Percentiles rank a stretch among this genome's conserved stretches.
Evolutionary conservation across 495 filamentous ascomycete species (phyloP).

Genomic region (Aspergillus nanangensis): DNA sequence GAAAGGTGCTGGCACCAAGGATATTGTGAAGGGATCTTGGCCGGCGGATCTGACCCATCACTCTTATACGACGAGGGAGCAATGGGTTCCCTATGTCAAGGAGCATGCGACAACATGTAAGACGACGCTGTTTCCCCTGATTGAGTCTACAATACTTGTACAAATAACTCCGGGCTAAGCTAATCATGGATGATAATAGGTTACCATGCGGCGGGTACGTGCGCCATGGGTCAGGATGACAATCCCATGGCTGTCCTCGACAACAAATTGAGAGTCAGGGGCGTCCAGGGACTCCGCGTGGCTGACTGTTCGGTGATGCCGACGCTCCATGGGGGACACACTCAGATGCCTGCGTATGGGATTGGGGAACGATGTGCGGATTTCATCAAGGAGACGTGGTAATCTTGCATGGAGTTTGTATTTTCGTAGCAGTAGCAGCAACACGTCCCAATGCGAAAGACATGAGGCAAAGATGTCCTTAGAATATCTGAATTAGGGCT

Average conservation of each 20-base stretch:
- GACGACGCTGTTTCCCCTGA: slow-evolving; percentile 3
- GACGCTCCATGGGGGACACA: slow-evolving; percentile 49
- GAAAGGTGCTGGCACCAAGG: slow-evolving; percentile 47
- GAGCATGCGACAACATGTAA: slow-evolving; percentile 50
- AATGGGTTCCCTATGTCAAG: slow-evolving; percentile 45
- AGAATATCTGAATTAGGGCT: no score
- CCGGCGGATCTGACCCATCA: slow-evolving; percentile 41
- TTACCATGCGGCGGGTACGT: slow-evolving; percentile 51
- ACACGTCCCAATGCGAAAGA: background rate
- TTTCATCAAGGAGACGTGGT: slow-evolving; percentile 45
- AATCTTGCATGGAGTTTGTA: background rate
- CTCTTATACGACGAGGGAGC: slow-evolving; percentile 40
- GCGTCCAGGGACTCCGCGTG: background rate
- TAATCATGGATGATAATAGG: slow-evolving; percentile 16
- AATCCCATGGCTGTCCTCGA: slow-evolving; percentile 52
- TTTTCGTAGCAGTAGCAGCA: background rate
- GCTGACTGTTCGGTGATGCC: slow-evolving; percentile 58
- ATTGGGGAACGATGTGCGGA: slow-evolving; percentile 57
- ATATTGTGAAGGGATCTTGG: slow-evolving; percentile 54
- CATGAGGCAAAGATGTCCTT: no score
- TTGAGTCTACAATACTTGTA: background rate
- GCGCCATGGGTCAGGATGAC: slow-evolving; percentile 44
- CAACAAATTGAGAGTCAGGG: slow-evolving; percentile 46
- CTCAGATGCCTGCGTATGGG: slow-evolving; percentile 56
- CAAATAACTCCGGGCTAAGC: no score